Evolutionary conservation across 768 basidiomycete species (phyloP), one percentile per base, ranked within the genome.

Genomic region (Brasilioporus rufonigricans): DNA sequence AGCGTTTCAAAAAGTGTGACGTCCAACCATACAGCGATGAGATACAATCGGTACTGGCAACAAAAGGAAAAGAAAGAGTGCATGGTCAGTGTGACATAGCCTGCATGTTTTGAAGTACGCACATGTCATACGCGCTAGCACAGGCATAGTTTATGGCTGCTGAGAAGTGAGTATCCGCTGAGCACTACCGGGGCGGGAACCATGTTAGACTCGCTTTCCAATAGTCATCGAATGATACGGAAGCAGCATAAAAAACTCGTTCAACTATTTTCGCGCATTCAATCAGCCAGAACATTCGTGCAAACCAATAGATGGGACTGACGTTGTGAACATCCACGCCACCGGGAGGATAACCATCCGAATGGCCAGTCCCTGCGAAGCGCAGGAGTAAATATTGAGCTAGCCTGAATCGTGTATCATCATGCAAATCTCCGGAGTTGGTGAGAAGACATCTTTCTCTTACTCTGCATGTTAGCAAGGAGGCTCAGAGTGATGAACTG

Each of bases 171-270:
- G 57, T 26, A 36, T 44, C 21, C 2, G 18, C 5, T 24, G 29
- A 26, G 33, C 21, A 16, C 14, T 3, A 35, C 12, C 18, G 27
- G n/a, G 12, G 27, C 7, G 5, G 1, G 26, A 32, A 16, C 14
- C 8, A 38, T 24, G 14, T 23, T 12, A 5, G n/a, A 71, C 87
- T 38, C 64, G 86, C 83, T 94, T 95, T 65, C 93, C 93, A 47
- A 93, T 91, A 3, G 91, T 74, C 93, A 63, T 92, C 95, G n/a
- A n/a, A n/a, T n/a, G n/a, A n/a, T n/a, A n/a, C 0, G 87, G 87
- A 19, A 95, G 75, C 52, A 81, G 71, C 21, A 80, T 72, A 58
- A 94, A 75, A 68, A 93, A 86, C 64, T 86, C 73, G 69, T 91
- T 91, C n/a, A 88, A 73, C 86, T 89, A 53, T 50, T 48, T 44